Base-by-base conservation (phyloP, 2,329 filamentous ascomycete genomes). In the Bipolaris cookei region DNA sequence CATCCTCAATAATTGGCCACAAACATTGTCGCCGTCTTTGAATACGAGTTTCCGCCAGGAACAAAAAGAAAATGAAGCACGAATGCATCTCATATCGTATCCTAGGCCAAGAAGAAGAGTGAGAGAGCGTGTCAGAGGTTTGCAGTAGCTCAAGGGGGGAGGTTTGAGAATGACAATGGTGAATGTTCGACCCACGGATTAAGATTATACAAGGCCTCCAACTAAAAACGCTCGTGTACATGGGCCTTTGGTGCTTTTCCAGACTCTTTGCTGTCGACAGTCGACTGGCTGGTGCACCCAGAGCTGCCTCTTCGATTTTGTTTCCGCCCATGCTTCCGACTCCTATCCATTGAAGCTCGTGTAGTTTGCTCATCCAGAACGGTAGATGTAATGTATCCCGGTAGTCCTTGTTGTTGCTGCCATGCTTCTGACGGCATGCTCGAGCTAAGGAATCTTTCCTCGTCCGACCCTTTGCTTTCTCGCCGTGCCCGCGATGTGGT, bases 401-500 rank as follows among this genome's bases (percentile, higher is more conserved):
- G 52, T 18, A 59, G 23, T 35, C 58, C 58, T 51, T 60, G 35
- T 32, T 59, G 58, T 41, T 65, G 54, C 46, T 64, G 51, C 59
- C 62, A 54, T 45, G 48, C 37, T 55, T 66, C 65, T 0, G 49
- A 57, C 11, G 53, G 56, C 23, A 51, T 6, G 7, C 54, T 44
- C 10, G 45, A 49, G 38, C 62, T 57, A n/a, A 70, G 28, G 10
- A 70, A 56, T 2, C 45, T 58, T 43, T 69, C 62, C 43, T 69
- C 65, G 11, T 70, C 67, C 6, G 65, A 67, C 11, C 58, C 61
- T n/a, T 56, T 59, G 30, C 65, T 65, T 35, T 46, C 48, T 25
- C 66, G 62, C 14, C 66, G 59, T 16, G 61, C 67, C 1, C 64
- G 63, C 8, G 66, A 58, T 0, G 67, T 70, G 1, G 66, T 70